phyloP scores from a whole-genome alignment of 202 grass and related monocot genomes.

The Carex sylvatica region DNA sequence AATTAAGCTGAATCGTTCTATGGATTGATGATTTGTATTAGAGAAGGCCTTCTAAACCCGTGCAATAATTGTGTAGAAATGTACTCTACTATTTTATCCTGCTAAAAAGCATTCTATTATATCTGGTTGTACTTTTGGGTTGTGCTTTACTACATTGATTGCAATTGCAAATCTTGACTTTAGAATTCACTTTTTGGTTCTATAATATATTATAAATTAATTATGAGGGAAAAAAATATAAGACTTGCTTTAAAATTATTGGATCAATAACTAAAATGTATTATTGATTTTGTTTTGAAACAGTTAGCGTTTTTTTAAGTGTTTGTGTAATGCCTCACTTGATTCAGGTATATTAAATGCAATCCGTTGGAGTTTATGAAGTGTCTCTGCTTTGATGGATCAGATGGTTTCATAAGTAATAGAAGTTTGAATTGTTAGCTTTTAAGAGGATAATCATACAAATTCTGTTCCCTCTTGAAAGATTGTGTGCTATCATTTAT shows the following conservation, averaged over 20 bases:
- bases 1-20: neutral
- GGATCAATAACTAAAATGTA: neutral
- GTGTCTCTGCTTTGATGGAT: conserved; percentile 27
- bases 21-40: neutral
- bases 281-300: neutral
- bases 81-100: neutral
- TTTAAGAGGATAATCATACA: conserved; percentile 15
- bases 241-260: neutral
- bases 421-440: conserved; percentile 2
- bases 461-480: neutral
- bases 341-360: conserved; percentile 28
- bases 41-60: neutral
- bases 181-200: neutral
- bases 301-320: neutral
- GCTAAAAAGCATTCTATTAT: neutral
- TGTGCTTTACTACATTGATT: neutral
- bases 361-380: conserved; percentile 18
- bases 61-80: neutral
- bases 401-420: conserved; percentile 17
- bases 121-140: neutral
- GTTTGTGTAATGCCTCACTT: conserved; percentile 17
- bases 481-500: conserved; percentile 5
- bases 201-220: neutral
- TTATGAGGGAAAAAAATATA: neutral
- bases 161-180: neutral